Base-by-base conservation (phyloP, 2,329 filamentous ascomycete species). In the Hirsutella rhossiliensis region DNA sequence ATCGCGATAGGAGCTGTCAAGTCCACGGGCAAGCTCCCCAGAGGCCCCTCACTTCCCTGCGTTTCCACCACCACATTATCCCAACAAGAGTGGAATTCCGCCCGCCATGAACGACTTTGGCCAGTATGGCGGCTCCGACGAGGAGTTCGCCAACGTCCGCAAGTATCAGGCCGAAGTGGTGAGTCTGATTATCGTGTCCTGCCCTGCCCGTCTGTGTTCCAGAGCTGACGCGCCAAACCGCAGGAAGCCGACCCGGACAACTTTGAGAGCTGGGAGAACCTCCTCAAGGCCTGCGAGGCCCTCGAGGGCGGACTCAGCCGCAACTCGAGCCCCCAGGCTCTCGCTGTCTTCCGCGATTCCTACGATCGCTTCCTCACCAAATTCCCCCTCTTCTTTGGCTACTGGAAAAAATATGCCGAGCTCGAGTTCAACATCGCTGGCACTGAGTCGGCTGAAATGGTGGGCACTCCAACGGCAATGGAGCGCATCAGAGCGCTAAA, bases 341-440 rank as follows among this genome's bases (percentile, higher is more conserved):
- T 98, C 54, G 82, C 87, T 18, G 82, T 87, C 11, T 83, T 88
- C 45, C 84, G 92, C 64, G 80, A 86, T 62, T 79, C 86, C 49
- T 97, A 94, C 69, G 89, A 98, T 62, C 80, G 84, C 40, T 94
- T 98, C 59, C 82, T 98, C 19, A 78, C 86, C 48, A 96, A 95
- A 60, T 98, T 96, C 52, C 92, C 92, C 3, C 75, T 97, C 11
- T 78, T 97, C 34, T 98, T 97, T 57, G 92, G 90, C 43, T 98
- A 97, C 69, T 98, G 92, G 92, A 97, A 97, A 71, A 97, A 96
- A 63, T 98, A 97, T 73, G 92, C 92, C 58, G 90, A 97, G 57
- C 75, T 94, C 50, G 92, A 98, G 60, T 98, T 98, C 67, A 88
- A 88, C 42, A 95, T 98, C 52, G 88, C 88, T 5, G 92, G 92